A percentile compares a stretch with the other conserved stretches of the same genome.
Evolutionary conservation across 768 basidiomycete genomes (phyloP).

Genomic region (Trametes sanguinea): DNA sequence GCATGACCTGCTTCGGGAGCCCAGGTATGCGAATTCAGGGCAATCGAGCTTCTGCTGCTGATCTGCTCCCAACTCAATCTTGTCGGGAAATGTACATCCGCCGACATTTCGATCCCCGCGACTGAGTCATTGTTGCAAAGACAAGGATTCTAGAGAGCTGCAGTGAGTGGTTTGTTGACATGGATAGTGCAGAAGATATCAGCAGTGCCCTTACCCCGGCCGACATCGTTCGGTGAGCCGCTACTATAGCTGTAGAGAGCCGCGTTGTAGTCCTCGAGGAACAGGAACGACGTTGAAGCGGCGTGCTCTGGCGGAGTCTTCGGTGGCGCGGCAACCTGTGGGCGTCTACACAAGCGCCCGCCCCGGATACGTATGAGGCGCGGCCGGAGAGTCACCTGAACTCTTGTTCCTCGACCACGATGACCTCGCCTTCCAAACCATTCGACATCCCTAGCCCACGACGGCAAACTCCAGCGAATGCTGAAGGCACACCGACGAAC

Average conservation of each 20-base stretch:
- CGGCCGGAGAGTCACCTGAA: not conserved
- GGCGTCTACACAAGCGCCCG: slow-evolving; percentile 9
- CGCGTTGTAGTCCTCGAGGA: too few species aligned
- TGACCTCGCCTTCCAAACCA: slow-evolving; percentile 27
- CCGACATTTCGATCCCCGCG: not conserved
- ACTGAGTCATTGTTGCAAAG: not conserved
- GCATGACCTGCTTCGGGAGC: slow-evolving; percentile 9
- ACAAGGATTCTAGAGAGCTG: too few species aligned
- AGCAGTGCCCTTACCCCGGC: too few species aligned
- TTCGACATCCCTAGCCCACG: slow-evolving; percentile 27
- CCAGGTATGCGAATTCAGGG: not conserved
- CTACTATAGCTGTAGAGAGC: too few species aligned
- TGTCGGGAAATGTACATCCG: slow-evolving; percentile 3
- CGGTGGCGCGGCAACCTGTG: not conserved
- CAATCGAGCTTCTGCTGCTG: slow-evolving; percentile 10
- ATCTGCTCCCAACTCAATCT: slow-evolving; percentile 13
- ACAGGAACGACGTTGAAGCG: too few species aligned
- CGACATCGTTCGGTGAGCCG: too few species aligned
- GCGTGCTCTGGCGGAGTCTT: not conserved
- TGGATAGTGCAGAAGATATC: too few species aligned
- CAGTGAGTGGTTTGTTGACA: too few species aligned
- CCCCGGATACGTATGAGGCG: slow-evolving; percentile 10
- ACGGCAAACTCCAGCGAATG: not conserved
- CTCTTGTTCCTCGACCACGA: slow-evolving; percentile 20
- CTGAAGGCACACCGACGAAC: slow-evolving; percentile 17